A percentile compares a stretch with the other conserved stretches of the same genome.
Evolutionary conservation across 2,329 filamentous ascomycete species (phyloP).

Genomic region (Cytospora mali): DNA sequence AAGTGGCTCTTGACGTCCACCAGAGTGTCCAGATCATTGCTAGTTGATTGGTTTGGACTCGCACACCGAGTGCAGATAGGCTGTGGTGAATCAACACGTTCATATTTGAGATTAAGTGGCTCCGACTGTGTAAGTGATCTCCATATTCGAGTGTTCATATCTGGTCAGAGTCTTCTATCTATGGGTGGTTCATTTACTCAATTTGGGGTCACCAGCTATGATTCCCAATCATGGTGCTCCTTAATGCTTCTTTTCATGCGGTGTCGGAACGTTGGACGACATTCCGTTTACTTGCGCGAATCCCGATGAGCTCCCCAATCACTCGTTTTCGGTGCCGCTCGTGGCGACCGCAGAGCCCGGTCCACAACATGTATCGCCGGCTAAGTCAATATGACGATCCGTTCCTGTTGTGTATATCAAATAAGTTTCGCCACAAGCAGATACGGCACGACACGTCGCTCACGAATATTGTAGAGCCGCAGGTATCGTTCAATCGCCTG

Average conservation of each 20-base stretch:
- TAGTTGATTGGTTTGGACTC: not conserved
- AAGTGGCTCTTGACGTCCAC: too few relatives aligned
- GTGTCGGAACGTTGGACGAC: not conserved
- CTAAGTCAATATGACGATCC: not conserved
- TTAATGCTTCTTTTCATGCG: not conserved
- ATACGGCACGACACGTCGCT: slow-evolving; percentile 4
- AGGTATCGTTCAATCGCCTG: slow-evolving; percentile 14
- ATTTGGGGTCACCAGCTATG: not conserved
- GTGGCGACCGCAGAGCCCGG: slow-evolving; percentile 1
- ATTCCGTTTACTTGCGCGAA: not conserved
- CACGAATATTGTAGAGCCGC: slow-evolving; percentile 18
- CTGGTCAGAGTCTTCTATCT: not conserved
- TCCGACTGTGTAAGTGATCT: not conserved
- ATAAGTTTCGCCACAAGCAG: slow-evolving; percentile 14
- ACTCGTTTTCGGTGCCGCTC: slow-evolving; percentile 8
- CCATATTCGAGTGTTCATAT: not conserved
- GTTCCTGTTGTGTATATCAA: not conserved
- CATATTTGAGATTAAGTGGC: not conserved
- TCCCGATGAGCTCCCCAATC: not conserved
- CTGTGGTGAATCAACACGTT: not conserved
- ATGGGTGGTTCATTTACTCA: not conserved
- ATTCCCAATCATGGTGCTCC: not conserved
- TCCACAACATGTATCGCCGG: slow-evolving; percentile 1
- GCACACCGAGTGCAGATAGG: not conserved
- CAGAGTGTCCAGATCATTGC: too few relatives aligned